Conservation (phyloP, 176 grass and related monocot genomes). For the Oryza glaberrima region DNA sequence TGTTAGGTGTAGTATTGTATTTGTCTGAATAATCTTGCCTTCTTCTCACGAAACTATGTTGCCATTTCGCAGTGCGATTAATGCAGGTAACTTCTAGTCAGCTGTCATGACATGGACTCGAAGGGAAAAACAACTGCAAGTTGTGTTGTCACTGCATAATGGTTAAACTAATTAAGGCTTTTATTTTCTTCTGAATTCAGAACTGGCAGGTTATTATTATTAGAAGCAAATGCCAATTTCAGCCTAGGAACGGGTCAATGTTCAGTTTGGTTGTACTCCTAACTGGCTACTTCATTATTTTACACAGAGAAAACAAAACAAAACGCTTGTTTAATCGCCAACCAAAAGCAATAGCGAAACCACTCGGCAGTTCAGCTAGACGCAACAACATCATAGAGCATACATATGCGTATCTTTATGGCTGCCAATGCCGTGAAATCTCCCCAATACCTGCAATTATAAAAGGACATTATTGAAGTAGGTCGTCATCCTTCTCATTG, state of each 20-base stretch:
- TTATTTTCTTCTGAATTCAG: background rate
- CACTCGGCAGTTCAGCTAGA: conserved; percentile 6
- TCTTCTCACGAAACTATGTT: background rate
- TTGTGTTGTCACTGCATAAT: background rate
- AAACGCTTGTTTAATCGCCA: background rate
- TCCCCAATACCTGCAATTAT: background rate
- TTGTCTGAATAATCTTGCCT: background rate
- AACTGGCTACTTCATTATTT: background rate
- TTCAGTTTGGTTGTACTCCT: background rate
- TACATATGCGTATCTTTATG: conserved; percentile 33
- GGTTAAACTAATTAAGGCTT: background rate
- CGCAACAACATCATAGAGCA: conserved; percentile 18
- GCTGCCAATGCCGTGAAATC: conserved; percentile 18
- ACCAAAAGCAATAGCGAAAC: background rate
- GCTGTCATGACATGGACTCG: background rate
- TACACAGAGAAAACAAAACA: background rate
- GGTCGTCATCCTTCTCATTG: conserved; percentile 32
- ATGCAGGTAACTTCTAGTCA: background rate
- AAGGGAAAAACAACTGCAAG: background rate
- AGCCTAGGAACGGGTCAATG: background rate
- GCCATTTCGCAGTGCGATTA: background rate
- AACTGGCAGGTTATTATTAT: background rate
- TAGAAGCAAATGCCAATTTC: background rate
- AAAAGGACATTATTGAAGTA: conserved; percentile 21
- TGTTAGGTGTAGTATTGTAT: background rate